Conservation (phyloP, 352 stramenopile species). For the Pythium angustatum region DNA sequence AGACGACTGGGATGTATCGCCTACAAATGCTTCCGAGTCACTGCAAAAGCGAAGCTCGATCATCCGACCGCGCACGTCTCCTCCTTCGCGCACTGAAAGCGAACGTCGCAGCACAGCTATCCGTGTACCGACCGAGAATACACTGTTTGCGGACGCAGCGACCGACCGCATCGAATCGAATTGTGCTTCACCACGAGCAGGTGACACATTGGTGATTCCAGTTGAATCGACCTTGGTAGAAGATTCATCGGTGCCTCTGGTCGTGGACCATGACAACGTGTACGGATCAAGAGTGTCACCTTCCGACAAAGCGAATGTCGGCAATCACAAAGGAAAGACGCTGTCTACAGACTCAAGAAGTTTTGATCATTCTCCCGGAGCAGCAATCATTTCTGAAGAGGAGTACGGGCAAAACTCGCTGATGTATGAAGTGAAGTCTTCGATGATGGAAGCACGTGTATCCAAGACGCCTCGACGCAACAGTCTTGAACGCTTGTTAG, state of each 20-base stretch:
- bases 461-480: slow-evolving; percentile 5
- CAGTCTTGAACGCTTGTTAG: slow-evolving; percentile 16
- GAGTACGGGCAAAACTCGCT: not conserved
- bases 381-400: not conserved
- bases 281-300: not conserved
- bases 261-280: not conserved
- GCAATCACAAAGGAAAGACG: too few relatives aligned
- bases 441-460: too few relatives aligned
- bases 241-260: not conserved
- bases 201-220: slow-evolving; percentile 6
- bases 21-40: too few relatives aligned
- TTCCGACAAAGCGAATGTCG: too few relatives aligned
- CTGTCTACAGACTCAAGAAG: too few relatives aligned
- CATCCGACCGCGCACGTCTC: not conserved
- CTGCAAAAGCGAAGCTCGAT: not conserved
- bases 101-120: slow-evolving; percentile 5
- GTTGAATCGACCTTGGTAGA: not conserved
- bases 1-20: not conserved
- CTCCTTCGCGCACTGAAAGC: not conserved
- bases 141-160: slow-evolving; percentile 7
- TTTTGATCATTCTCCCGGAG: not conserved
- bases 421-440: slow-evolving; percentile 8
- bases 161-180: slow-evolving; percentile 7
- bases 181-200: not conserved
- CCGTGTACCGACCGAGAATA: slow-evolving; percentile 21